Conservation (phyloP, 2,329 filamentous ascomycete genomes). For the Aspergillus sergii region DNA sequence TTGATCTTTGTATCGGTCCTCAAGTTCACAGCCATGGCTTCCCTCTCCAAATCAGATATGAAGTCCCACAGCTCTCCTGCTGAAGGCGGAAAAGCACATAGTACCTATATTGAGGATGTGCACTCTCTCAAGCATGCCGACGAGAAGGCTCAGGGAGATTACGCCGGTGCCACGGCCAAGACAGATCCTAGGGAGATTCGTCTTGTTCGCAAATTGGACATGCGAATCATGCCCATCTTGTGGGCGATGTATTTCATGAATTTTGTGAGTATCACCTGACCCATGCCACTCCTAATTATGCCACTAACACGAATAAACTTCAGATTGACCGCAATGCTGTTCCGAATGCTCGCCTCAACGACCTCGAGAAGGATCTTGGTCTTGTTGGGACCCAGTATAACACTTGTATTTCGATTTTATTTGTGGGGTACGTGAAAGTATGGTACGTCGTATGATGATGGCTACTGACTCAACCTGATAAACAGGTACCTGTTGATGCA, state of each 20-base stretch:
- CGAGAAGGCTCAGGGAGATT: not conserved
- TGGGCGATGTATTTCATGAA: not conserved
- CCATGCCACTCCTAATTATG: not conserved
- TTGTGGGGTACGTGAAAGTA: not conserved
- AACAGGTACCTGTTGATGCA: conserved; percentile 20
- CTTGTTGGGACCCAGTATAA: not conserved
- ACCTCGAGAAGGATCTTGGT: not conserved
- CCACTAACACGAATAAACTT: not conserved
- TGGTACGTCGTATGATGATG: no score
- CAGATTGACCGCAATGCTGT: not conserved
- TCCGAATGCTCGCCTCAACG: not conserved
- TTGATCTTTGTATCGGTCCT: not conserved
- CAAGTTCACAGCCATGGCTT: not conserved
- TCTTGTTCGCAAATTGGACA: not conserved
- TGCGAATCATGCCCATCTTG: not conserved
- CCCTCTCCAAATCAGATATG: not conserved
- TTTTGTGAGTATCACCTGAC: not conserved
- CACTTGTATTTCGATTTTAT: not conserved
- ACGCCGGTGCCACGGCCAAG: not conserved
- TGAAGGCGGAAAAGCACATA: not conserved
- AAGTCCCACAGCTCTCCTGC: not conserved
- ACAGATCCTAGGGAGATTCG: not conserved
- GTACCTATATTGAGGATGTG: not conserved
- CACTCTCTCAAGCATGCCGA: not conserved
- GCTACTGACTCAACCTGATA: not conserved